Base-by-base conservation (phyloP, 306 rosid species). In the Cyamopsis tetragonoloba region DNA sequence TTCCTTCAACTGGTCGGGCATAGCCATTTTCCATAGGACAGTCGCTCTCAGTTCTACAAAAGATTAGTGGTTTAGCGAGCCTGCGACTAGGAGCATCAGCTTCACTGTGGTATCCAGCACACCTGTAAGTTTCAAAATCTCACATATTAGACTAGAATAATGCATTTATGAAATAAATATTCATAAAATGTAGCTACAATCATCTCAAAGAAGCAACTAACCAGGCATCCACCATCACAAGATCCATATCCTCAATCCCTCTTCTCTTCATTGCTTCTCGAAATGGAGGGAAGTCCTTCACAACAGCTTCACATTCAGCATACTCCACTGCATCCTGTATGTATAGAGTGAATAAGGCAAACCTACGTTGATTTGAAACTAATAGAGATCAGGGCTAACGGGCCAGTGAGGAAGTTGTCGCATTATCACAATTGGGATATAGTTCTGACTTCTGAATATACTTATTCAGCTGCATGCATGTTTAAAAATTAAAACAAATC, bases 1-100 rank as follows among this genome's bases (percentile, higher is more conserved):
- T 87, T 65, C 92, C 92, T 77, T 87, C 92, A 44, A 87, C 89
- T 7, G 92, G 92, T 26, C 92, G 92, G 11, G 92, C 89, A 79
- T 87, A 87, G 68, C 92, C 92, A 77, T 87, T 87, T 77, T 87
- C 92, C 80, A 87, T 74, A 7, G 92, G 92, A 68, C 89, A 87
- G 77, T 87, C 92, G 60, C 92, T 87, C 89, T 87, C 92, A 50
- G 89, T 87, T 74, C 92, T 79, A 61, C 92, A 87, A 70, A 87
- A 87, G 73, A 87, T 71, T 20, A 84, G 83, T 0, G 92, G 92
- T 41, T 87, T 87, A 30, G 92, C 92, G 71, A 87, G 92, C 69
- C 92, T 79, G 77, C 82, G 85, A 63, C 85, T 84, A 58, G 92
- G 92, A 75, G 87, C 85, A 79, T 87, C 92, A 59, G 82, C 85